A percentile compares a stretch with the other conserved stretches of the same genome.
Conservation (phyloP, 306 rosid genomes). For the Cicer judaicum region DNA sequence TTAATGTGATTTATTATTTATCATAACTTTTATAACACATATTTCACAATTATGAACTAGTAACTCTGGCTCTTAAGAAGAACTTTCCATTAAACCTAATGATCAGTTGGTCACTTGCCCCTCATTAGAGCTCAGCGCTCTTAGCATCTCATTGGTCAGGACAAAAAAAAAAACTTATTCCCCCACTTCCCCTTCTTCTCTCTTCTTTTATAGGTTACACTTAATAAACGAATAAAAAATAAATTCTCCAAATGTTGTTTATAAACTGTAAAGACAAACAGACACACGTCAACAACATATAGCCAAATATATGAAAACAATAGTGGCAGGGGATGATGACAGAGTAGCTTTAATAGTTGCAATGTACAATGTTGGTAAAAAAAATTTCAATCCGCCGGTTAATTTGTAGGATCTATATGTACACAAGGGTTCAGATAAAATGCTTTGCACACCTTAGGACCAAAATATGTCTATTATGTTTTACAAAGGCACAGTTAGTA, state of each 20-base stretch:
- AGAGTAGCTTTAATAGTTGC: constrained; percentile 4
- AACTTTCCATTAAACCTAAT: neutral
- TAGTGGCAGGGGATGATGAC: neutral
- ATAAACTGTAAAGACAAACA: neutral
- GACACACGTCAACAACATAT: constrained; percentile 1
- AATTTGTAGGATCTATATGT: constrained; percentile 19
- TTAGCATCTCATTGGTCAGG: neutral
- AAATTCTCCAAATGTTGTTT: constrained; percentile 1
- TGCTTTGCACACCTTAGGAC: constrained; percentile 1
- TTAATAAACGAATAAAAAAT: neutral
- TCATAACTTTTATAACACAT: neutral
- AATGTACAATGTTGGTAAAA: constrained; percentile 1
- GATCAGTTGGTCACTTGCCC: constrained; percentile 2
- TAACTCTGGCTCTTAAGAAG: constrained; percentile 1
- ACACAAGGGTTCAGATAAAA: constrained; percentile 33
- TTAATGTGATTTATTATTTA: neutral
- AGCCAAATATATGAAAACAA: neutral
- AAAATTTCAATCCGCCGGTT: constrained; percentile 18
- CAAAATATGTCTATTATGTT: constrained; percentile 20
- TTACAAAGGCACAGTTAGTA: constrained; percentile 12
- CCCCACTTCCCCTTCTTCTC: neutral
- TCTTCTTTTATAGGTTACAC: constrained; percentile 14
- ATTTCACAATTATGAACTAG: neutral
- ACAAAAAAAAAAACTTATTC: neutral
- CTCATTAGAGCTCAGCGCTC: neutral